A percentile compares a stretch with the other conserved stretches of the same genome.
phyloP scores from a whole-genome alignment of 2,329 filamentous ascomycete species.

The Botrytis fabae region DNA sequence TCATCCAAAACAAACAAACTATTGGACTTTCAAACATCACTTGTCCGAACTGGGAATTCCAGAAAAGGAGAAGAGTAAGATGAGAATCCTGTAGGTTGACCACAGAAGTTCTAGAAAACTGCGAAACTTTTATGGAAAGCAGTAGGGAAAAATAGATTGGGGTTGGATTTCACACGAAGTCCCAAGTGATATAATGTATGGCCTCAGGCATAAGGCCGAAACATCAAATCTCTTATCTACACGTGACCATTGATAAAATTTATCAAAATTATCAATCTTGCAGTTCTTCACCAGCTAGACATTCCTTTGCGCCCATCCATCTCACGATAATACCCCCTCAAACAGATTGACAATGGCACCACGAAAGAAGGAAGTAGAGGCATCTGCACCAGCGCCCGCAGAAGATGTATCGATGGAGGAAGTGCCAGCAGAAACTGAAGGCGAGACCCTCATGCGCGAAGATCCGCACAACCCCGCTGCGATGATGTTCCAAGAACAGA shows the following conservation, averaged over 20 bases:
- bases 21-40: slow-evolving; percentile 8
- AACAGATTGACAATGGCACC: slow-evolving; percentile 30
- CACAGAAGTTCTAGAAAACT: not conserved
- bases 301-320: slow-evolving; percentile 22
- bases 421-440: slow-evolving; percentile 24
- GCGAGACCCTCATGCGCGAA: slow-evolving; percentile 19
- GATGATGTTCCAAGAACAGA: slow-evolving; percentile 31
- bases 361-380: slow-evolving; percentile 30
- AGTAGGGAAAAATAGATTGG: not conserved
- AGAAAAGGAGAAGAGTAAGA: not conserved
- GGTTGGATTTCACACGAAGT: not conserved
- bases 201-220: not conserved
- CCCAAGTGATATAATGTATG: not conserved
- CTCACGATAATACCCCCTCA: not conserved
- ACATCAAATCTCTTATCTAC: slow-evolving; percentile 5
- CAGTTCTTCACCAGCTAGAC: not conserved
- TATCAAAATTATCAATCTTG: slow-evolving; percentile 21
- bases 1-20: slow-evolving; percentile 6
- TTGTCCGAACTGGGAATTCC: not conserved
- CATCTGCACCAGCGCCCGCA: slow-evolving; percentile 24
- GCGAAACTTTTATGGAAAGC: not conserved
- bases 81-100: not conserved
- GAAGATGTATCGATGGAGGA: slow-evolving; percentile 38
- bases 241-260: slow-evolving; percentile 18
- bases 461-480: slow-evolving; percentile 28